Evolutionary conservation across 1,284 basidiomycete species (phyloP).

Genomic region (Sparassis latifolia): DNA sequence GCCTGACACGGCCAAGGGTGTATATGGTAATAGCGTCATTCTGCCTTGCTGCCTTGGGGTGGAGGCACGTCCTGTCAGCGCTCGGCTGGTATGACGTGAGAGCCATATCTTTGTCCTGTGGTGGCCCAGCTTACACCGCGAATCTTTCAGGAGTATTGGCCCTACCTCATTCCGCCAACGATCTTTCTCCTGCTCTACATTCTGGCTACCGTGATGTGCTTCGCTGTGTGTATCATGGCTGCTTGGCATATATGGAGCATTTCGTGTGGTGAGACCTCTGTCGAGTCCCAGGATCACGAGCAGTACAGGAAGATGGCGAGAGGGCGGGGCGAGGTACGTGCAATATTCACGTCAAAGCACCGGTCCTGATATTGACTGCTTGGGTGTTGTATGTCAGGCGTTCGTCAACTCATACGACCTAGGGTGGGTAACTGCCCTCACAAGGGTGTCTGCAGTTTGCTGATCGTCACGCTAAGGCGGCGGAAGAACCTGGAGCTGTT

Average conservation of each 20-base stretch:
- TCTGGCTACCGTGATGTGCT: conserved; percentile 66
- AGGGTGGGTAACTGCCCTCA: conserved; percentile 43
- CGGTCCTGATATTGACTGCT: neutral
- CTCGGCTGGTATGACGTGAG: conserved; percentile 38
- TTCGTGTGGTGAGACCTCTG: conserved; percentile 79
- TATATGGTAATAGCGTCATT: conserved; percentile 65
- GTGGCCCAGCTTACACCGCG: neutral
- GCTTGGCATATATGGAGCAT: conserved; percentile 79
- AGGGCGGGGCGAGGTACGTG: conserved; percentile 57
- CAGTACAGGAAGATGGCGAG: conserved; percentile 71
- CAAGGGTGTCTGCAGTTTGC: too few relatives aligned
- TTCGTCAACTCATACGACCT: conserved; percentile 93
- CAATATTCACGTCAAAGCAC: neutral
- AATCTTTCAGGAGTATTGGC: conserved; percentile 45
- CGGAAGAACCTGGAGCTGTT: conserved; percentile 75
- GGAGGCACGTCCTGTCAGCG: conserved; percentile 46
- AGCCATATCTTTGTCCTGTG: conserved; percentile 4
- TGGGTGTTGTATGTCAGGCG: conserved; percentile 29
- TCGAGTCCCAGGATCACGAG: conserved; percentile 86
- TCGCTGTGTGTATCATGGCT: conserved; percentile 80
- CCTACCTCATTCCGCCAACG: conserved; percentile 58
- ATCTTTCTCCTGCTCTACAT: conserved; percentile 74
- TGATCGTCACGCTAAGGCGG: conserved; percentile 28
- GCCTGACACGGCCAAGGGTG: conserved; percentile 39
- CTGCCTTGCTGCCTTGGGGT: conserved; percentile 55